These are phyloP conservation scores for Phialemoniopsis sp. DNA, from an alignment of 2,329 filamentous ascomycete species.

Conservation along the genomic window DNA sequence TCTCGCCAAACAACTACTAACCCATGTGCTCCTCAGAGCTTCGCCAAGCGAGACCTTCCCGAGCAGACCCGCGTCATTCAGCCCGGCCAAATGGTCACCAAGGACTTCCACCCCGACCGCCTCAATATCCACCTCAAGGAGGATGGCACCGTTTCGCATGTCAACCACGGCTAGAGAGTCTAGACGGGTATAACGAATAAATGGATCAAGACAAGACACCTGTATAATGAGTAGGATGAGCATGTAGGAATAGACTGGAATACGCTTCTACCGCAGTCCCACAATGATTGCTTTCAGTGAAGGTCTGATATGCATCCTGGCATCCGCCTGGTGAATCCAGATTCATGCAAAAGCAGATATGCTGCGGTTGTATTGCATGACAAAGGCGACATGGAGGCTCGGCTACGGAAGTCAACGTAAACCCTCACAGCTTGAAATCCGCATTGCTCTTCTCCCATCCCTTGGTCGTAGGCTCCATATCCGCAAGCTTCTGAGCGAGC, in stretches of 20 bases:
- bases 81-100: constrained; percentile 54
- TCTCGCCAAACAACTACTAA: constrained; percentile 2
- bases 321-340: too few relatives aligned
- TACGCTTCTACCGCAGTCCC: too few relatives aligned
- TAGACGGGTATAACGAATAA: too few relatives aligned
- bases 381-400: too few relatives aligned
- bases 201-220: not conserved
- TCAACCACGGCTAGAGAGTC: constrained; percentile 46
- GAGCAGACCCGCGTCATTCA: constrained; percentile 50
- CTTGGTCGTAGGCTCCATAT: constrained; percentile 45
- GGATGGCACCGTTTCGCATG: constrained; percentile 57
- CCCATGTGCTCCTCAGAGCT: constrained; percentile 35
- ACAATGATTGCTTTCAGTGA: too few relatives aligned
- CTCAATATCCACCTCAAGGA: constrained; percentile 58
- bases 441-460: constrained; percentile 69
- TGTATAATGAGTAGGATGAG: not conserved
- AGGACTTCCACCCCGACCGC: constrained; percentile 48
- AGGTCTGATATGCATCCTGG: too few relatives aligned
- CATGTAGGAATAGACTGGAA: not conserved
- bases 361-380: too few relatives aligned
- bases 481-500: constrained; percentile 67
- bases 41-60: constrained; percentile 57
- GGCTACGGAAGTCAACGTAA: too few relatives aligned
- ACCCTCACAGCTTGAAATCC: constrained; percentile 68
- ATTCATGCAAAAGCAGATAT: too few relatives aligned